A percentile compares a stretch with the other conserved stretches of the same genome.
Conservation (phyloP, 768 basidiomycete genomes). For the Cytidiella melzeri region DNA sequence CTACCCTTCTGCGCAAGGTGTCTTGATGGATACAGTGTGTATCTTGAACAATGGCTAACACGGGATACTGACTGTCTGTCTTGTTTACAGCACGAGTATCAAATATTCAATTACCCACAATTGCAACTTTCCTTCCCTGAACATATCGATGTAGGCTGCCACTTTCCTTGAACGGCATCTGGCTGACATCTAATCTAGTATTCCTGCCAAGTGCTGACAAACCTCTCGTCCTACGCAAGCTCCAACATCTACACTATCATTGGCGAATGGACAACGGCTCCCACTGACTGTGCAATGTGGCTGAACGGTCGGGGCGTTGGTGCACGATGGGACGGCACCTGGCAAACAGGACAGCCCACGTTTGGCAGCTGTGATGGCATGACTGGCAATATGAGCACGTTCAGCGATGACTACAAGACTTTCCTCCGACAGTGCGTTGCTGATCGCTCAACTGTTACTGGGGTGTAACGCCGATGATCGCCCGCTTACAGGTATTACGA, state of each 20-base stretch:
- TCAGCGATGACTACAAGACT: constrained; percentile 56
- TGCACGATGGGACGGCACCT: constrained; percentile 61
- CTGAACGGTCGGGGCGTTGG: constrained; percentile 74
- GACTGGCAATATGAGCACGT: constrained; percentile 54
- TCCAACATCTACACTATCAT: constrained; percentile 67
- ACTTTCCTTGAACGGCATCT: no score
- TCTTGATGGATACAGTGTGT: constrained; percentile 61
- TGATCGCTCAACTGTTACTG: neutral
- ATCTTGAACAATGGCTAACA: neutral
- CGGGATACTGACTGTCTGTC: neutral
- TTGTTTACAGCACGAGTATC: constrained; percentile 55
- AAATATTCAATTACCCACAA: constrained; percentile 59
- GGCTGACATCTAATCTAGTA: no score
- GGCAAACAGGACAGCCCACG: constrained; percentile 35
- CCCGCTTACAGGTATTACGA: constrained; percentile 58
- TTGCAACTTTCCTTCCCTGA: constrained; percentile 47
- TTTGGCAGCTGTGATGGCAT: constrained; percentile 58
- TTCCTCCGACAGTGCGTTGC: constrained; percentile 53
- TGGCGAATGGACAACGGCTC: constrained; percentile 75
- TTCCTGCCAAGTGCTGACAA: constrained; percentile 46
- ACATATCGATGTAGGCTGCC: constrained; percentile 43
- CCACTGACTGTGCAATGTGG: constrained; percentile 74
- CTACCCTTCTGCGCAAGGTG: constrained; percentile 44
- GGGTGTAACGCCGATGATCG: neutral
- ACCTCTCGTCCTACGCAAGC: constrained; percentile 39